Evolutionary conservation across 176 grass and related monocot species (phyloP).

Genomic region (Lolium rigidum): DNA sequence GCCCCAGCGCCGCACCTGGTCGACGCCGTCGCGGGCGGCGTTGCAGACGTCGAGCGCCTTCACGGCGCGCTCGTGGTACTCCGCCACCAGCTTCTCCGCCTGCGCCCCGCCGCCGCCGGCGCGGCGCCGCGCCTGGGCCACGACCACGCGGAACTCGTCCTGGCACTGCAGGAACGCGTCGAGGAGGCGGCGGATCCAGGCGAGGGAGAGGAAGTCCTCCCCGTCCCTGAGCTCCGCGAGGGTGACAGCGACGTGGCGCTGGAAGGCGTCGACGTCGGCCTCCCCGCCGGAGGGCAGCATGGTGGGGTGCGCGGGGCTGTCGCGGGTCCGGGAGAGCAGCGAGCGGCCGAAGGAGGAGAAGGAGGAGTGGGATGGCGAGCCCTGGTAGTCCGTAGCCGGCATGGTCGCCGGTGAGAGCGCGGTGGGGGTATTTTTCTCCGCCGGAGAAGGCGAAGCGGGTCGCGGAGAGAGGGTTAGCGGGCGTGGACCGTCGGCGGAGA

Average conservation of each 20-base stretch:
- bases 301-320: constrained; percentile 40
- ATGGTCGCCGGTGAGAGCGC: constrained; percentile 48
- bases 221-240: constrained; percentile 52
- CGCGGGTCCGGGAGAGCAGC: constrained; percentile 65
- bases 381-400: constrained; percentile 86
- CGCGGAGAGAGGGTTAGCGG: constrained; percentile 18
- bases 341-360: constrained; percentile 77
- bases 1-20: constrained; percentile 81
- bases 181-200: constrained; percentile 82
- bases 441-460: constrained; percentile 15
- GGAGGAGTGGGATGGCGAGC: constrained; percentile 51
- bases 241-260: constrained; percentile 52
- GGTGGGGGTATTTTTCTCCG: neutral
- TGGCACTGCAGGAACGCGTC: constrained; percentile 73
- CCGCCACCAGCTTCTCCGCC: constrained; percentile 53
- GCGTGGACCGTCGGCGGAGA: neutral
- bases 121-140: constrained; percentile 46
- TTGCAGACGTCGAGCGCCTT: constrained; percentile 97
- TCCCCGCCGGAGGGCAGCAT: constrained; percentile 42
- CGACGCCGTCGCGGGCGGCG: constrained; percentile 79
- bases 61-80: constrained; percentile 81
- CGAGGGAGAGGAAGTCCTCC: constrained; percentile 55
- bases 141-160: constrained; percentile 66
- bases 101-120: constrained; percentile 24
- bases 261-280: constrained; percentile 61